phyloP scores from a whole-genome alignment of 2,329 filamentous ascomycete species.

The Fusarium tricinctum region DNA sequence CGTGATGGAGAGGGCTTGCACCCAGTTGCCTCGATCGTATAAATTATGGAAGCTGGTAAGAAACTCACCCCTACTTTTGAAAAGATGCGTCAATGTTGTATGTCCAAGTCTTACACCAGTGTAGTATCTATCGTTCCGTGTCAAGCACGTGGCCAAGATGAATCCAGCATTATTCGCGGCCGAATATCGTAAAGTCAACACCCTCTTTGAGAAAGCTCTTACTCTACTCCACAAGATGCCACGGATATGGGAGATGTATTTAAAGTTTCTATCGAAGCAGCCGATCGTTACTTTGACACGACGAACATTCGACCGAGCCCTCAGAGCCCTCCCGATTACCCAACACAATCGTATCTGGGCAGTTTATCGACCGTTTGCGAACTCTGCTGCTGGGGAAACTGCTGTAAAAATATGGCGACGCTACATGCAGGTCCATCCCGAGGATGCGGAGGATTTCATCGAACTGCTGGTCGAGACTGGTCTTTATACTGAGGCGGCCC shows the following conservation, averaged over 20 bases:
- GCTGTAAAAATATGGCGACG: conserved; percentile 94
- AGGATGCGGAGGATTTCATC: conserved; percentile 95
- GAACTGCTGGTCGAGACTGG: conserved; percentile 85
- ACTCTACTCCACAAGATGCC: conserved; percentile 99
- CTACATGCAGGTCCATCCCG: conserved; percentile 97
- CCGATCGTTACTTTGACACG: conserved; percentile 91
- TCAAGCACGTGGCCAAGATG: conserved; percentile 82
- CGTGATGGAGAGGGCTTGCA: conserved; percentile 90
- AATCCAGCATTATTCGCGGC: conserved; percentile 84
- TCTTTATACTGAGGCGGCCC: conserved; percentile 90
- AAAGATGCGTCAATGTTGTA: neutral
- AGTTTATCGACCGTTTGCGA: conserved; percentile 90
- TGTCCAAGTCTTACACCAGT: conserved; percentile 1
- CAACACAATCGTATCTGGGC: conserved; percentile 98
- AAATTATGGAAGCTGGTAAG: conserved; percentile 95
- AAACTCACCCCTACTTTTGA: neutral
- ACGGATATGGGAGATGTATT: conserved; percentile 97
- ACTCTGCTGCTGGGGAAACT: conserved; percentile 89
- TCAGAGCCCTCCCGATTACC: conserved; percentile 91
- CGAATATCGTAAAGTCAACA: conserved; percentile 94
- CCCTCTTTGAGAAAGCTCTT: conserved; percentile 91
- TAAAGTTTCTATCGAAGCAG: conserved; percentile 89
- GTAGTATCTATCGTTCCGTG: conserved; percentile 87
- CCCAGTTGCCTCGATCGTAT: conserved; percentile 91
- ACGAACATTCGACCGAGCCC: conserved; percentile 89